Evolutionary conservation across 345 rosid genomes (phyloP), one percentile per base, ranked within the genome.

Genomic region (Melastoma malabathricum): DNA sequence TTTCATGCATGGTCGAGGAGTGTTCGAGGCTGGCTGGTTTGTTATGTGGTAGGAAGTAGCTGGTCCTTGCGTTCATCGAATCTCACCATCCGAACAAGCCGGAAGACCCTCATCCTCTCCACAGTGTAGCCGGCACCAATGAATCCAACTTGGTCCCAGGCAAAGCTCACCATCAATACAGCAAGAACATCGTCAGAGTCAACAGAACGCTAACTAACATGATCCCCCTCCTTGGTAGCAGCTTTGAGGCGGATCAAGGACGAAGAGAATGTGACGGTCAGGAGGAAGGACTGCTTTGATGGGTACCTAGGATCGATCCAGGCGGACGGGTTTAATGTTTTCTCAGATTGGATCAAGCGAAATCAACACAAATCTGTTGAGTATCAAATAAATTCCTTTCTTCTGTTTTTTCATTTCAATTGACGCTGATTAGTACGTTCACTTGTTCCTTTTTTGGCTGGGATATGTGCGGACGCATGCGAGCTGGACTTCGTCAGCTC

Each of bases 401-500:
- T 14, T 17, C 29, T 31, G 5, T 14, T 5, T 3, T 3, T 48
- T 17, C 10, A 6, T 49, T 18, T 5, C 10, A 1, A 6, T 49
- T 49, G 15, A 27, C 5, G 3, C 10, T 46, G 38, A 31, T 31
- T 31, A 31, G 10, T 46, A n/a, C 38, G 52, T 61, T 17, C 20
- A 22, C 25, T 22, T 2, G 25, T 22, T 22, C 4, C 25, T 22
- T 22, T 17, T n/a, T 19, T 75, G 39, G 73, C 64, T 7, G 86
- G 80, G 48, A 69, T 79, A 34, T 82, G 90, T 69, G 76, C 81
- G 18, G 90, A 75, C 51, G 49, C 76, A 23, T 82, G 83, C 16
- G 81, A 79, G 44, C 64, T 79, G 76, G 86, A 82, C 68, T 79
- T 82, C 47, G 76, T 77, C 20, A 58, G 76, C 63, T 75, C 86